Evolutionary conservation across 192 early-diverging fungal genomes (phyloP).

Genomic region (Coemansia sp.): DNA sequence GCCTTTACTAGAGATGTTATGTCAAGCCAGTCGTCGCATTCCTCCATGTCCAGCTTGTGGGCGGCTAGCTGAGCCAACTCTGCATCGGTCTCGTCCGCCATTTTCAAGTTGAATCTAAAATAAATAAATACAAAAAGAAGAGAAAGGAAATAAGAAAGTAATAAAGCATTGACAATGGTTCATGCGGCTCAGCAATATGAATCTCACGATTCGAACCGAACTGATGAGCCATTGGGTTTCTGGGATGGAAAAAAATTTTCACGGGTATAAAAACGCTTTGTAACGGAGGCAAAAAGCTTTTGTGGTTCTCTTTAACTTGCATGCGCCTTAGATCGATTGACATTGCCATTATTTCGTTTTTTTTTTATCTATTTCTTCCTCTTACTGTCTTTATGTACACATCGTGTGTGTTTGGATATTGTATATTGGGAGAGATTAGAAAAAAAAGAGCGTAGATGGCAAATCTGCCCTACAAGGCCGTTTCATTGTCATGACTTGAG

Average conservation of each 20-base stretch:
- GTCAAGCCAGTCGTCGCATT: conserved; percentile 43
- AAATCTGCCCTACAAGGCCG: conserved; percentile 49
- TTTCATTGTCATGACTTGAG: conserved; percentile 56
- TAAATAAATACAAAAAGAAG: neutral
- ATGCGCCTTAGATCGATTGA: conserved; percentile 56
- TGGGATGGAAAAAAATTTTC: neutral
- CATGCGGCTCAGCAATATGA: neutral
- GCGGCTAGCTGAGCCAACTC: neutral
- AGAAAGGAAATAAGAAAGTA: neutral
- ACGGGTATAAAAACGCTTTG: neutral
- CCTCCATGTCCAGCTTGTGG: conserved; percentile 8
- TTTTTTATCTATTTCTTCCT: conserved; percentile 19
- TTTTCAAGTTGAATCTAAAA: neutral
- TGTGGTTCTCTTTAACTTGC: conserved; percentile 19
- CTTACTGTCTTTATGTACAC: neutral
- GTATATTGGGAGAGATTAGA: neutral
- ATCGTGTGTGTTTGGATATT: neutral
- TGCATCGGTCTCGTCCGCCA: neutral
- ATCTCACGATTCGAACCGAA: neutral
- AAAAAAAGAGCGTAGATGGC: conserved; percentile 20
- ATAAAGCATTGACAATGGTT: neutral
- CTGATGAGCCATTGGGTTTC: neutral
- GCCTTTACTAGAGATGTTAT: conserved; percentile 24
- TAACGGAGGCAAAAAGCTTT: neutral
- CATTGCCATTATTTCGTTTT: conserved; percentile 39